Evolutionary conservation across 805 yeast genomes (phyloP), one percentile per base, ranked within the genome.

Genomic region (Cyberlindnera xylosilytica): DNA sequence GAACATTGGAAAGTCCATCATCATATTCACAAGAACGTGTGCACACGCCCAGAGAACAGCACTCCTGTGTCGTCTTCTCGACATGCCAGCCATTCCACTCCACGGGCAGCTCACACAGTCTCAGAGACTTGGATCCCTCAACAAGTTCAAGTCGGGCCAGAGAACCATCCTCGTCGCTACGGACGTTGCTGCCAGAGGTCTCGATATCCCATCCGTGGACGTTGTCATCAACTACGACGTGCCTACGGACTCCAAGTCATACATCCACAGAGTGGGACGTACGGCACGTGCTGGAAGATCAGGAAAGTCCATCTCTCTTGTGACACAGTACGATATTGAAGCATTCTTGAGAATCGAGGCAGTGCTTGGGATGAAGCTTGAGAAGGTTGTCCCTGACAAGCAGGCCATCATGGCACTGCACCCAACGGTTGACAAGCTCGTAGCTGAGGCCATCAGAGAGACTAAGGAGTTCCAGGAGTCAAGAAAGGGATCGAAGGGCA

Each of bases 21-120:
- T 91, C 49, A 81, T 93, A 3, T 91, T 91, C 67, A 87, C 97
- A 5, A 76, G 97, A 63, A 91, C 99, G 0, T 88, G 95, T 65
- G 96, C 95, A 24, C 96, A 91, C 62, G 85, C 96, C 2, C 97
- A 93, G 62, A 77, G 97, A 58, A 80, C 95, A 3, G 87, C 97
- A 1, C 71, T 87, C 40, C 65, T 91, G 48, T 79, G 90, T 2
- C 78, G 95, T 45, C 73, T 83, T 31, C 68, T 91, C 20, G 96
- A 95, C 18, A 90, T 91, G 59, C 73, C 85, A 16, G 91, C 97
- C 2, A 86, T 89, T 18, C 98, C 99, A 4, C 72, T 91, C 46
- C 97, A 91, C 60, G 99, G 99, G 26, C 97, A 91, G 64, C 65
- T 87, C 49, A 72, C 89, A 4, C 96, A 87, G 62, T 76, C 89